These are phyloP conservation scores for Boletus speciosus DNA, from an alignment of 768 basidiomycete species.

Conservation along the genomic window DNA sequence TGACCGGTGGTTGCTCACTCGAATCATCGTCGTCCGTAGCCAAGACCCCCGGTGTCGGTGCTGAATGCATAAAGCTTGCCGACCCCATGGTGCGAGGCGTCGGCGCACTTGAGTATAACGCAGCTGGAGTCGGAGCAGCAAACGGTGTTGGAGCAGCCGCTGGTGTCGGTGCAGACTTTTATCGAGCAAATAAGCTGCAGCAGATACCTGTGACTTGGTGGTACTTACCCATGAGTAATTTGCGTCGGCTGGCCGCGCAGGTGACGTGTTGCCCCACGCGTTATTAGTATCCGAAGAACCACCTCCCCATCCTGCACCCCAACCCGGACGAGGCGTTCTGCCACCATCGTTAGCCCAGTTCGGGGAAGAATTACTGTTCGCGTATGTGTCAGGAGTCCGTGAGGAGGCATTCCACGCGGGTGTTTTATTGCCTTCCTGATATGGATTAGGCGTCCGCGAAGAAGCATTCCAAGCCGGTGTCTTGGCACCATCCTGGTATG, in stretches of 20 bases:
- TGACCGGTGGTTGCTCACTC: slow-evolving; percentile 17
- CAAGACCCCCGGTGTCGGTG: slow-evolving; percentile 30
- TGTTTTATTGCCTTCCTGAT: slow-evolving; percentile 25
- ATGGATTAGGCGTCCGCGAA: slow-evolving; percentile 56
- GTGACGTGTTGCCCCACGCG: slow-evolving; percentile 31
- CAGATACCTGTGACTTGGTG: slow-evolving; percentile 19
- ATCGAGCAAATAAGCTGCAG: slow-evolving; percentile 7
- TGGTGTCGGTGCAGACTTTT: slow-evolving; percentile 37
- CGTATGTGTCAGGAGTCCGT: slow-evolving; percentile 54
- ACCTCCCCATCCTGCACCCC: slow-evolving; percentile 33
- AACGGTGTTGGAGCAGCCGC: slow-evolving; percentile 40
- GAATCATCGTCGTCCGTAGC: slow-evolving; percentile 28
- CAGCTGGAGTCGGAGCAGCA: slow-evolving; percentile 30
- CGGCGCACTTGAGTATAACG: slow-evolving; percentile 29
- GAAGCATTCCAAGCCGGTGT: slow-evolving; percentile 52
- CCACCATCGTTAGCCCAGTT: slow-evolving; percentile 37
- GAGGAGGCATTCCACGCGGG: slow-evolving; percentile 27
- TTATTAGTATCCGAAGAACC: slow-evolving; percentile 18
- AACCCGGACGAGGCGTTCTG: slow-evolving; percentile 48
- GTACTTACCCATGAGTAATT: slow-evolving; percentile 35
- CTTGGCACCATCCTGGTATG: slow-evolving; percentile 41
- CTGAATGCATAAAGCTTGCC: slow-evolving; percentile 21
- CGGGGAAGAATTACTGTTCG: slow-evolving; percentile 19
- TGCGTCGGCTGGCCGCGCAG: slow-evolving; percentile 30
- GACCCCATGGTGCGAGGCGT: slow-evolving; percentile 32